Base-by-base conservation (phyloP, 192 early-diverging fungal species). In the Gryganskiella cystojenkinii region DNA sequence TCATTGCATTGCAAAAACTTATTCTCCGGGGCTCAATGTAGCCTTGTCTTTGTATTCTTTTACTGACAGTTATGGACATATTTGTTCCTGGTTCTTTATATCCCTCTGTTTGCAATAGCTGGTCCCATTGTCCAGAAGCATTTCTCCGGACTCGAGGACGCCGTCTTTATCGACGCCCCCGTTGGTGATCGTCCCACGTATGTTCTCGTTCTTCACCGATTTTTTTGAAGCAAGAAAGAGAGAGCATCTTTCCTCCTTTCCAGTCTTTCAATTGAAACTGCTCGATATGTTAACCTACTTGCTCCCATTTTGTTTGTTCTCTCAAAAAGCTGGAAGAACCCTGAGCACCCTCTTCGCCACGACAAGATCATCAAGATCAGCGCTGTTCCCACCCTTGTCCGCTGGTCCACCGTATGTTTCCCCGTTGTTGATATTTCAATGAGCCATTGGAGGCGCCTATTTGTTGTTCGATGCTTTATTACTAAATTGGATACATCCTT, bases 111-210 rank as follows among this genome's bases (percentile, higher is more conserved):
- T 52, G 13, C 3, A 25, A 0, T 57, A 76, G 74, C 74, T 43
- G 67, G 54, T 0, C 74, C 74, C 19, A 46, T 78, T 33, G 50
- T 78, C 24, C 34, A 56, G n/a, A 49, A 59, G 22, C 55, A 44
- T 15, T 78, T 78, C 56, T 55, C 74, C 27, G 46, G 68, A 61
- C 44, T 63, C 19, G 74, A 69, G 15, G 69, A 69, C 22, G 66
- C 54, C 25, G 74, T 78, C 47, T 22, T 78, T 50, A 42, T 78
- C 3, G 61, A 69, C 8, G 67, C 35, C 20, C 53, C 59, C 27
- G 74, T 69, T 5, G 74, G 74, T 56, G 74, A 78, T 50, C 74
- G 74, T 19, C 61, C 74, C n/a, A 78, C 66, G 74, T 78, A 78
- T 27, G 71, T 42, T 61, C 52, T 57, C 35, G 25, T 28, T 56